A percentile compares a stretch with the other conserved stretches of the same genome.
These are phyloP conservation scores for Citrus trifoliata DNA, from an alignment of 345 rosid genomes.

Conservation along the genomic window DNA sequence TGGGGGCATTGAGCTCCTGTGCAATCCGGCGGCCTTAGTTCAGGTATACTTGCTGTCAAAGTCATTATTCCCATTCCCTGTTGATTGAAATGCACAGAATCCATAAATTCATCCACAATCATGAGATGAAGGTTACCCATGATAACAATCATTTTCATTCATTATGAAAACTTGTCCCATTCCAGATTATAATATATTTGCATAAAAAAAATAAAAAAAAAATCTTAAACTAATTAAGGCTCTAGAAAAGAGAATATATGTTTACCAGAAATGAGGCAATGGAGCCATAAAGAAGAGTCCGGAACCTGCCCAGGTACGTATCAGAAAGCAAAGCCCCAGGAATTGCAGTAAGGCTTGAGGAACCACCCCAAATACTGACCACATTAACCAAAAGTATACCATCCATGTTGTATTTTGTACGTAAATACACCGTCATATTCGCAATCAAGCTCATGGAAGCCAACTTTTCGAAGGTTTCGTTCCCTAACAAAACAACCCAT, in stretches of 20 bases:
- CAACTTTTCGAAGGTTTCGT: slow-evolving; percentile 67
- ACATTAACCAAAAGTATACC: slow-evolving; percentile 51
- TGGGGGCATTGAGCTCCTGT: slow-evolving; percentile 24
- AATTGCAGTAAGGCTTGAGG: slow-evolving; percentile 46
- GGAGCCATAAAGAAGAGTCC: slow-evolving; percentile 50
- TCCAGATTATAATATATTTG: background rate
- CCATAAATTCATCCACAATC: background rate
- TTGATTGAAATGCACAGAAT: background rate
- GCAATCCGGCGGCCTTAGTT: slow-evolving; percentile 45
- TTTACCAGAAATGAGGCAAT: slow-evolving; percentile 46
- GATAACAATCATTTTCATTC: background rate
- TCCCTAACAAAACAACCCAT: slow-evolving; percentile 24
- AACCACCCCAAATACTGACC: slow-evolving; percentile 52
- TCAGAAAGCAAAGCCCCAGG: slow-evolving; percentile 59
- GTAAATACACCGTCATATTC: slow-evolving; percentile 49
- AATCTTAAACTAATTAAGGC: too few relatives aligned
- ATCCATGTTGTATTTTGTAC: slow-evolving; percentile 48
- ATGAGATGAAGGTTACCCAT: background rate
- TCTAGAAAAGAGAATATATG: background rate
- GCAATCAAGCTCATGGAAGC: slow-evolving; percentile 63
- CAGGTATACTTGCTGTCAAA: slow-evolving; percentile 38
- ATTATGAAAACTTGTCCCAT: background rate
- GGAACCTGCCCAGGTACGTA: slow-evolving; percentile 46
- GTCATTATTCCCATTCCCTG: slow-evolving; percentile 61
- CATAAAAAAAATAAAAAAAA: background rate